These are phyloP conservation scores for Xanthoconium stramineum DNA, from an alignment of 768 basidiomycete genomes.

Conservation along the genomic window DNA sequence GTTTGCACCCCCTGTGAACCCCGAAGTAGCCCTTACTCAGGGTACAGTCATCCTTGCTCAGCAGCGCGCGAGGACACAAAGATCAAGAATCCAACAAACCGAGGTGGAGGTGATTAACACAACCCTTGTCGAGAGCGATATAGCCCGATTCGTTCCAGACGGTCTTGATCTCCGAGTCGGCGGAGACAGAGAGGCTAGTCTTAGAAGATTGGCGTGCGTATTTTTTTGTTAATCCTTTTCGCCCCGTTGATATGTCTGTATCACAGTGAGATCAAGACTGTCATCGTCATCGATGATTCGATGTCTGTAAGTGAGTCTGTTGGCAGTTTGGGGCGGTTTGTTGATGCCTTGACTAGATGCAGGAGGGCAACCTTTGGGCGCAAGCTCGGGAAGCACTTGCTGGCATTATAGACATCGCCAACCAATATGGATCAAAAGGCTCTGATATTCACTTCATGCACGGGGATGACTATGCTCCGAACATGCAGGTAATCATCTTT, in stretches of 20 bases:
- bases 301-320: conserved; percentile 28
- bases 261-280: conserved; percentile 38
- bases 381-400: conserved; percentile 40
- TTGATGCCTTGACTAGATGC: conserved; percentile 31
- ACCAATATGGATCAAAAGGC: conserved; percentile 36
- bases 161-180: not conserved
- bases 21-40: conserved; percentile 15
- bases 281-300: conserved; percentile 41
- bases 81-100: not conserved
- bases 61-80: conserved; percentile 7
- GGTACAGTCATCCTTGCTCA: conserved; percentile 33
- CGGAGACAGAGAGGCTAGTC: conserved; percentile 22
- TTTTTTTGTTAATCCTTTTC: not conserved
- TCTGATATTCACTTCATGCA: conserved; percentile 45
- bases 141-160: conserved; percentile 25
- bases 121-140: conserved; percentile 27
- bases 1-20: conserved; percentile 16
- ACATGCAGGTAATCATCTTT: conserved; percentile 20
- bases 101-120: conserved; percentile 24
- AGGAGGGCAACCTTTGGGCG: conserved; percentile 38
- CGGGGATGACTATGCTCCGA: conserved; percentile 25
- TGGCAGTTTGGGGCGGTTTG: not conserved
- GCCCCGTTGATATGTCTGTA: not conserved
- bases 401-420: conserved; percentile 37
- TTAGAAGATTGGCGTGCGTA: conserved; percentile 30